A percentile compares a stretch with the other conserved stretches of the same genome.
These are phyloP conservation scores for Eucalyptus sp. DNA, from an alignment of 345 rosid species.

Conservation along the genomic window DNA sequence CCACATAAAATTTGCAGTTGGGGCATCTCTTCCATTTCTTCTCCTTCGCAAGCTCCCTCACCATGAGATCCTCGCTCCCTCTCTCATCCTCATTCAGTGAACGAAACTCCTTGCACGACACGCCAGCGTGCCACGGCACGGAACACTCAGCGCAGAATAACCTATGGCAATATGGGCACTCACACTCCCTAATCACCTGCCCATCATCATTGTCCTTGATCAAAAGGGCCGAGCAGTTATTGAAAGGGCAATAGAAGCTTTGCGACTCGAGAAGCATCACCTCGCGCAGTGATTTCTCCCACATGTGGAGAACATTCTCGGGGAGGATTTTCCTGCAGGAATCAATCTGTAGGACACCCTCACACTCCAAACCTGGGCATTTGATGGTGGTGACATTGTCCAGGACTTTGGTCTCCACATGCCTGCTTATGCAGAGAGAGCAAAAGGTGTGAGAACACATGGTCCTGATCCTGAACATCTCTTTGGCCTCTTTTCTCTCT, in stretches of 20 bases:
- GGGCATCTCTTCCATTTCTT: slow-evolving; percentile 43
- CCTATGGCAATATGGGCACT: slow-evolving; percentile 59
- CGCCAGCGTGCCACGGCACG: slow-evolving; percentile 32
- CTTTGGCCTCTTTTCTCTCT: slow-evolving; percentile 21
- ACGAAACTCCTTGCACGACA: slow-evolving; percentile 17
- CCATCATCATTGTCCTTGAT: slow-evolving; percentile 10
- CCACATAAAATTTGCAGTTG: slow-evolving; percentile 23
- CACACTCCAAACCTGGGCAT: slow-evolving; percentile 52
- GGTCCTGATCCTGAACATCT: slow-evolving; percentile 18
- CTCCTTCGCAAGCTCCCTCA: slow-evolving; percentile 20
- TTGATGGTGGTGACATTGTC: slow-evolving; percentile 3
- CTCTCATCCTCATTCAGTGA: slow-evolving; percentile 24
- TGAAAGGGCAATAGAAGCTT: slow-evolving; percentile 58
- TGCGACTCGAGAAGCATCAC: slow-evolving; percentile 16
- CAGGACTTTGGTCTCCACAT: slow-evolving; percentile 23
- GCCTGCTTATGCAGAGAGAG: slow-evolving; percentile 31
- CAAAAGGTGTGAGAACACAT: slow-evolving; percentile 45
- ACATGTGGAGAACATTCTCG: slow-evolving; percentile 21
- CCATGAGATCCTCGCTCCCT: slow-evolving; percentile 23
- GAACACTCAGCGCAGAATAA: slow-evolving; percentile 30
- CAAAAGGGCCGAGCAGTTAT: slow-evolving; percentile 54
- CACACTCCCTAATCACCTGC: slow-evolving; percentile 26
- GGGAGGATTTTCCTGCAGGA: slow-evolving; percentile 29
- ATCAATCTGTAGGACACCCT: slow-evolving; percentile 25
- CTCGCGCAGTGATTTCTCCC: slow-evolving; percentile 43